These are phyloP conservation scores for Primulina eburnea DNA, from an alignment of 257 asterid species.

Conservation along the genomic window DNA sequence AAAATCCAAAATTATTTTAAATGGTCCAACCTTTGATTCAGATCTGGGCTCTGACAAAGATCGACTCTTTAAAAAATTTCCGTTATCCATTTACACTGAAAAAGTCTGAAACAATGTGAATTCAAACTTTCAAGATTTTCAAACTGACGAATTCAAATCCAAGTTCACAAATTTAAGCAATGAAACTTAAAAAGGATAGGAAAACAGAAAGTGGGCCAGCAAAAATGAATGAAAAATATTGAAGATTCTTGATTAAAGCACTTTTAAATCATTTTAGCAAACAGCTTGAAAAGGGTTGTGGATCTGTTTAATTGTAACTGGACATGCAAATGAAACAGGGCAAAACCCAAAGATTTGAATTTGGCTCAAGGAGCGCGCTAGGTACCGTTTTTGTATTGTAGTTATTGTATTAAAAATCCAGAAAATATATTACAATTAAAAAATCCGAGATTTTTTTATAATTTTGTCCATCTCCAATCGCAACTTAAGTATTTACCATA, in stretches of 20 bases:
- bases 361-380: background rate
- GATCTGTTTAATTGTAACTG: background rate
- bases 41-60: constrained; percentile 33
- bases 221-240: background rate
- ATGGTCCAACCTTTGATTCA: constrained; percentile 36
- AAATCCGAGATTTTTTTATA: too few species aligned
- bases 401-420: too few species aligned
- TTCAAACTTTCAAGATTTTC: constrained; percentile 9
- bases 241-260: constrained; percentile 6
- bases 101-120: background rate
- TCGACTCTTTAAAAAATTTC: constrained; percentile 19
- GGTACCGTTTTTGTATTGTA: background rate
- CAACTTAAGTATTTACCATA: too few species aligned
- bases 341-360: constrained; percentile 27
- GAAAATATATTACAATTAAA: too few species aligned
- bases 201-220: constrained; percentile 3
- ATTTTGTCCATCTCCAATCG: too few species aligned
- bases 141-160: constrained; percentile 24
- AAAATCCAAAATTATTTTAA: background rate
- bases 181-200: constrained; percentile 3
- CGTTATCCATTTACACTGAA: constrained; percentile 31
- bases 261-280: background rate
- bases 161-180: constrained; percentile 6
- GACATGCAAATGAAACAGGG: constrained; percentile 11
- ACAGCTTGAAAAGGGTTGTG: background rate